Evolutionary conservation across 495 filamentous ascomycete species (phyloP), one percentile per base, ranked within the genome.

Genomic region (Cladorrhinum samala): DNA sequence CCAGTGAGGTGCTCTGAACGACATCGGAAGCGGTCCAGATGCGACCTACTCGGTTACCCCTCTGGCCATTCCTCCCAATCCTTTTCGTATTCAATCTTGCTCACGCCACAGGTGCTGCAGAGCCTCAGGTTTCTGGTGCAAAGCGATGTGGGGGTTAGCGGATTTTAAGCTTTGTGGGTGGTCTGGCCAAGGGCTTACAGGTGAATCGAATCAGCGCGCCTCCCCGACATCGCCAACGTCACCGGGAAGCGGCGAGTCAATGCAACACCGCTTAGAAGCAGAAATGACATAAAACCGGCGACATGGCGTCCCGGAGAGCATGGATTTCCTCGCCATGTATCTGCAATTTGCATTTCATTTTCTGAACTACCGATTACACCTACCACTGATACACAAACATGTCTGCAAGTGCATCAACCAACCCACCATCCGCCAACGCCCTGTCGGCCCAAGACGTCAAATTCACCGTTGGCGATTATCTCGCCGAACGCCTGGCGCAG

Each of bases 401-500:
- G 27, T 33, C 27, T 5, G 27, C 27, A 5, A 33, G 27, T 33
- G 27, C 27, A 33, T 33, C 27, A 6, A 33, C 27, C 27, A 33
- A 33, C 11, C 27, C 27, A 33, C 27, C 27, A 33, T 33, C 27
- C 6, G 27, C 27, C 27, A 33, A 33, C 27, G 27, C 27, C 27
- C 27, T 33, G 11, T 33, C 27, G 27, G 27, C 27, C 5, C 27
- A 33, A 33, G 27, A 33, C 27, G 11, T 33, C 39, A 56, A 54
- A 25, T 61, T 52, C 47, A 63, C 60, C 2, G 72, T 76, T 42
- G 72, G 68, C 33, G 72, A 76, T 37, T 88, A 89, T 60, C 77
- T 90, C 56, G 86, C 86, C 61, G 78, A 78, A 18, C 77, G 86
- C n/a, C 75, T 90, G 6, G 67, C 73, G 50, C 82, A 89, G 54